These are phyloP conservation scores for Aspergillus ochraceus DNA, from an alignment of 2,329 filamentous ascomycete genomes.

Conservation along the genomic window DNA sequence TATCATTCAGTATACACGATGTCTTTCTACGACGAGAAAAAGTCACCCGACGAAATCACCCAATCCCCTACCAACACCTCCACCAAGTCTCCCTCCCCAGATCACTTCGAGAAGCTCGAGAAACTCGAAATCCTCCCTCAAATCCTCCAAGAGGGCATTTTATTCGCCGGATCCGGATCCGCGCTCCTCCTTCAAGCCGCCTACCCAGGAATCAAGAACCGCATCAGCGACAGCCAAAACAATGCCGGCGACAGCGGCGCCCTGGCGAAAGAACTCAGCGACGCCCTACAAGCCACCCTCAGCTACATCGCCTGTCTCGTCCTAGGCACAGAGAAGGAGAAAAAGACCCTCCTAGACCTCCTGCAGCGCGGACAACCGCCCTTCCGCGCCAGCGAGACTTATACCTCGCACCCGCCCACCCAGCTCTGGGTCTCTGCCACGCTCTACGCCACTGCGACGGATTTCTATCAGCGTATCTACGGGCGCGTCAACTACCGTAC, in stretches of 20 bases:
- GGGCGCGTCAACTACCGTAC: constrained; percentile 32
- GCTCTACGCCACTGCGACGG: constrained; percentile 36
- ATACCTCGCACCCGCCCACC: constrained; percentile 21
- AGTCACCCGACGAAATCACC: constrained; percentile 6
- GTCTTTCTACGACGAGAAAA: constrained; percentile 9
- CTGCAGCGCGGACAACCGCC: constrained; percentile 24
- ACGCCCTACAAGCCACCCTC: constrained; percentile 31
- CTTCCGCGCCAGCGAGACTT: constrained; percentile 20
- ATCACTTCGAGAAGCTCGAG: constrained; percentile 33
- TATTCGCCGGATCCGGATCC: constrained; percentile 36
- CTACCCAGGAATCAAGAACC: constrained; percentile 19
- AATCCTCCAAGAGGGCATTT: constrained; percentile 36
- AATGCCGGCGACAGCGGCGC: constrained; percentile 14
- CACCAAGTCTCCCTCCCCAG: constrained; percentile 22
- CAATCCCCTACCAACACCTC: constrained; percentile 13
- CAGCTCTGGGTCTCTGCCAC: constrained; percentile 38
- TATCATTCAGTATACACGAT: background rate
- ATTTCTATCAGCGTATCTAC: constrained; percentile 39
- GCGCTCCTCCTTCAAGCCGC: constrained; percentile 37
- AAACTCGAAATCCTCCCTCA: constrained; percentile 36
- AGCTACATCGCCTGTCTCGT: constrained; percentile 37
- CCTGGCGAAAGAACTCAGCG: constrained; percentile 30
- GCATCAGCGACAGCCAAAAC: constrained; percentile 17
- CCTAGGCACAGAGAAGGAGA: constrained; percentile 32
- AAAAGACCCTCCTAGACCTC: constrained; percentile 28